Evolutionary conservation across 1,139 yeast genomes (phyloP).

Genomic region (Suhomyces bribrorum): DNA sequence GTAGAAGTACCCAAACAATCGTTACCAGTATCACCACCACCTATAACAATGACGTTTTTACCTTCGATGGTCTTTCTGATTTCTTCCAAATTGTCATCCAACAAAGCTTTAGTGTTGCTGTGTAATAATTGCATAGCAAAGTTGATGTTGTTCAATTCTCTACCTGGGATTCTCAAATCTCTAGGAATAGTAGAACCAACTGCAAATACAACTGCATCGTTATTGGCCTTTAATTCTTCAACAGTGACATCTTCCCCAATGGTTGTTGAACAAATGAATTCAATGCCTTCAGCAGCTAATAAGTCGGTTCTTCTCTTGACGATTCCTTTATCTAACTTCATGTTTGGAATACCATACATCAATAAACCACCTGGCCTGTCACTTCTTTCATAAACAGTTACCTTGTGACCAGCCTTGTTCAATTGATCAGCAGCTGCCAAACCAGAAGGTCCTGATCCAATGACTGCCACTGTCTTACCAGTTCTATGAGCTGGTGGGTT

Average conservation of each 20-base stretch:
- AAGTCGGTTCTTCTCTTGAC: constrained; percentile 93
- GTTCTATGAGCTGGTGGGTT: constrained; percentile 77
- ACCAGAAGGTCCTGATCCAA: constrained; percentile 98
- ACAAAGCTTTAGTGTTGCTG: constrained; percentile 85
- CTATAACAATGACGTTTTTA: constrained; percentile 92
- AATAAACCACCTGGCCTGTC: constrained; percentile 96
- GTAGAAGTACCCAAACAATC: constrained; percentile 98
- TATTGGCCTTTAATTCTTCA: constrained; percentile 60
- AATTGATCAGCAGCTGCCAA: constrained; percentile 95
- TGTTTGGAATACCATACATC: constrained; percentile 99
- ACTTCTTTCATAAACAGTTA: constrained; percentile 88
- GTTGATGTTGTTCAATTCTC: constrained; percentile 85
- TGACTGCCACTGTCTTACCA: constrained; percentile 79
- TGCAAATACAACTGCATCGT: constrained; percentile 89
- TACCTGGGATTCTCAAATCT: constrained; percentile 91
- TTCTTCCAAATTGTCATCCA: constrained; percentile 78
- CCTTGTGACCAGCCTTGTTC: constrained; percentile 92
- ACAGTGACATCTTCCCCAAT: constrained; percentile 81
- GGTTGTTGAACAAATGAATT: constrained; percentile 71
- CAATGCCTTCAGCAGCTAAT: constrained; percentile 87
- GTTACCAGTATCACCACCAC: constrained; percentile 99
- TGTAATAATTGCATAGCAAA: constrained; percentile 93
- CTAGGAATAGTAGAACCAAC: constrained; percentile 97
- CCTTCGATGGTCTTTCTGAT: constrained; percentile 73
- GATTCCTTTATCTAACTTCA: constrained; percentile 92